Evolutionary conservation across 164 flowering plant genomes (phyloP).

Genomic region (Stephania yunnanensis): DNA sequence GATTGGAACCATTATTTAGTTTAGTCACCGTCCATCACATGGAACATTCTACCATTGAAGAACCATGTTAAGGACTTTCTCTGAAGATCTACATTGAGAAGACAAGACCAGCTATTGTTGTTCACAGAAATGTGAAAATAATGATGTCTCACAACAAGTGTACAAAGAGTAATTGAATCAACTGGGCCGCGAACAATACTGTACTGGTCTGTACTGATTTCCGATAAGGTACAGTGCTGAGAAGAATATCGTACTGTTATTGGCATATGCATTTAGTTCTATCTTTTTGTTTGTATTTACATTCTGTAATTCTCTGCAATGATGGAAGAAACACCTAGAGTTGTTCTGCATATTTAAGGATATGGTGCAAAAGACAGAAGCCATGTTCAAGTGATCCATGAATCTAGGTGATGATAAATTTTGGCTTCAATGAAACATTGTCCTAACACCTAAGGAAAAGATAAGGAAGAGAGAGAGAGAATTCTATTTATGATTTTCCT

Average conservation of each 20-base stretch:
- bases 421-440: background rate
- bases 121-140: background rate
- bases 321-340: background rate
- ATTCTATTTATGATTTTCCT: background rate
- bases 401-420: background rate
- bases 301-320: background rate
- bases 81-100: background rate
- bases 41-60: background rate
- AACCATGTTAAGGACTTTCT: conserved; percentile 2
- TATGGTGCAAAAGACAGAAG: background rate
- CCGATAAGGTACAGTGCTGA: background rate
- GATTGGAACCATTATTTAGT: background rate
- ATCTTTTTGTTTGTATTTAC: background rate
- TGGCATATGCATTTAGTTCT: background rate
- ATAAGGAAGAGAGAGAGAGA: background rate
- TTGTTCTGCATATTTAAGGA: background rate
- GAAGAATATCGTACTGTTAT: background rate
- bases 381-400: background rate
- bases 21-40: background rate
- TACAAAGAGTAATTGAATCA: background rate
- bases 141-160: background rate
- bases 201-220: background rate
- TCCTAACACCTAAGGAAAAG: background rate
- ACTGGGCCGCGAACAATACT: background rate
- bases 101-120: background rate